phyloP scores from a whole-genome alignment of 192 early-diverging fungal genomes.

The Mortierella alpina region DNA sequence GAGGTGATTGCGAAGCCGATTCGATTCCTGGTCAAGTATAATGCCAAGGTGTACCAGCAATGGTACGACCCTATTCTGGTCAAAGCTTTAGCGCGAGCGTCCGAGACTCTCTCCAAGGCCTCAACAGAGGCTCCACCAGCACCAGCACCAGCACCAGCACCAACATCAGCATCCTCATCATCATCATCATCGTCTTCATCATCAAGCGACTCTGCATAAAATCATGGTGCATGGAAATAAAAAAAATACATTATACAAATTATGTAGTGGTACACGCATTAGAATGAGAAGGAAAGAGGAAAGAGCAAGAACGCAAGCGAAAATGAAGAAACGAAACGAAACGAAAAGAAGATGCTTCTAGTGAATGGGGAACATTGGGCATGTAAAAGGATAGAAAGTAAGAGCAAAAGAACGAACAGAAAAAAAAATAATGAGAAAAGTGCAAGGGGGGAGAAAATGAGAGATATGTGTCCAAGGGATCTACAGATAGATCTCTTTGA shows the following conservation, averaged over 20 bases:
- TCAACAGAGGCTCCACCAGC: background rate
- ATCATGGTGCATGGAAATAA: background rate
- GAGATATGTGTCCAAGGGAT: background rate
- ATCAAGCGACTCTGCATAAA: background rate
- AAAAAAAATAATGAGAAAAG: background rate
- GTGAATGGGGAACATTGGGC: no score
- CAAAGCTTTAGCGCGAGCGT: background rate
- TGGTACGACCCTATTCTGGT: constrained; percentile 70
- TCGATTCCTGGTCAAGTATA: constrained; percentile 63
- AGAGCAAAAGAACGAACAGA: constrained; percentile 4
- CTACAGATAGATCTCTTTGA: constrained; percentile 84
- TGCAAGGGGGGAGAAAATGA: background rate
- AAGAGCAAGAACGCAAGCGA: background rate
- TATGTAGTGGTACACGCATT: no score
- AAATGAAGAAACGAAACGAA: background rate
- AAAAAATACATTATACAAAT: background rate
- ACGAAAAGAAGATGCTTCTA: background rate
- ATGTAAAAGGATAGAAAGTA: constrained; percentile 1
- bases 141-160: background rate
- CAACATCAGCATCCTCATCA: background rate
- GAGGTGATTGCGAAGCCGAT: constrained; percentile 57
- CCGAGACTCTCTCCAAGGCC: background rate
- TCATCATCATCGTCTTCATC: background rate
- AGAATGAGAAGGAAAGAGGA: constrained; percentile 7
- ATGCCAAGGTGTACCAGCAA: constrained; percentile 65